phyloP scores from a whole-genome alignment of 2,329 filamentous ascomycete species.

The Arthrobotrys iridis region DNA sequence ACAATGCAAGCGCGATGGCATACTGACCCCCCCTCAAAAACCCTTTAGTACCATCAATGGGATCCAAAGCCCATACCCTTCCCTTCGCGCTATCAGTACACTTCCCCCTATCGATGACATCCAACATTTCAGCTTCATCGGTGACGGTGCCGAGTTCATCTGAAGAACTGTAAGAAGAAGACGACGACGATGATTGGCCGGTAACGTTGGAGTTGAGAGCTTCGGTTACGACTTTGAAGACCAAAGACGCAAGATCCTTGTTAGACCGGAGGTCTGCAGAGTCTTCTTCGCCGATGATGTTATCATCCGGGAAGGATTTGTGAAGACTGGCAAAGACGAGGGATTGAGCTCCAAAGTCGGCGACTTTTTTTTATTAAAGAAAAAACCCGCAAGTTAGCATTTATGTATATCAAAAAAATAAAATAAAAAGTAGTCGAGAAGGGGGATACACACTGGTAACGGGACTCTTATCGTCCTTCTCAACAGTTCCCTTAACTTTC shows the following conservation, averaged over 20 bases:
- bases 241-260: constrained; percentile 73
- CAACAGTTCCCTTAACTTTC: constrained; percentile 91
- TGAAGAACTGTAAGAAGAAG: constrained; percentile 62
- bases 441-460: constrained; percentile 72
- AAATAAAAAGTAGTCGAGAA: neutral
- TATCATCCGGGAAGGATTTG: constrained; percentile 87
- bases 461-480: constrained; percentile 94
- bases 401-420: neutral
- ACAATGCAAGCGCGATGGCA: constrained; percentile 88
- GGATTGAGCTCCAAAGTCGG: constrained; percentile 96
- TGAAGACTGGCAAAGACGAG: constrained; percentile 91
- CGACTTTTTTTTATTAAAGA: constrained; percentile 70
- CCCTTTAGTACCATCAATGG: constrained; percentile 97
- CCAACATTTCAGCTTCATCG: constrained; percentile 73
- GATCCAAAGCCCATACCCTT: constrained; percentile 94
- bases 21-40: constrained; percentile 97
- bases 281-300: constrained; percentile 95
- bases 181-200: neutral
- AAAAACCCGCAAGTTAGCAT: neutral
- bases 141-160: constrained; percentile 70
- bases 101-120: constrained; percentile 74
- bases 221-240: constrained; percentile 70
- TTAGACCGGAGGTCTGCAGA: constrained; percentile 80
- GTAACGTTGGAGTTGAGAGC: constrained; percentile 4
- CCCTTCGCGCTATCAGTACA: constrained; percentile 77